Evolutionary conservation across 805 yeast genomes (phyloP).

Genomic region (Candida pini): DNA sequence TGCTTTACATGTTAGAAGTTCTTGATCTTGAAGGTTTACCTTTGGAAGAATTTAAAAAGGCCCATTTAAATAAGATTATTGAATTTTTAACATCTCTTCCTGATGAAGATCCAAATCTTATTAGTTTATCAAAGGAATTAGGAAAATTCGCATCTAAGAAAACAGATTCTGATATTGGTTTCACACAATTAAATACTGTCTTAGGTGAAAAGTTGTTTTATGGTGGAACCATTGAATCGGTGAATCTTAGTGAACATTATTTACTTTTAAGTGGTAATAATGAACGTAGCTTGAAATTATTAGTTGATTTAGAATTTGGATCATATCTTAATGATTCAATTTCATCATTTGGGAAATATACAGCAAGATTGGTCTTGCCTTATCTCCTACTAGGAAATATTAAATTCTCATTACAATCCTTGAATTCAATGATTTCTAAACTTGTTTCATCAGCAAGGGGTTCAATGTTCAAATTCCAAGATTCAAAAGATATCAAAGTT

Average conservation of each 20-base stretch:
- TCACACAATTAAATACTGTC: conserved; percentile 65
- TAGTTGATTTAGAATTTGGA: conserved; percentile 31
- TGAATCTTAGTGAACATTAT: conserved; percentile 24
- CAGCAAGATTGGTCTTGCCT: conserved; percentile 62
- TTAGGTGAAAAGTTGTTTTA: conserved; percentile 61
- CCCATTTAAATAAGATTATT: conserved; percentile 32
- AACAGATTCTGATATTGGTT: conserved; percentile 57
- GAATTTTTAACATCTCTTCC: conserved; percentile 38
- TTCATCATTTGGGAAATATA: conserved; percentile 17
- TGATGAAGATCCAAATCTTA: conserved; percentile 53
- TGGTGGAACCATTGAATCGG: conserved; percentile 21
- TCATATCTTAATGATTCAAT: conserved; percentile 28
- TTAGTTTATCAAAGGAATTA: conserved; percentile 61
- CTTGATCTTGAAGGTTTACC: conserved; percentile 44
- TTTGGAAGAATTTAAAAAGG: conserved; percentile 17
- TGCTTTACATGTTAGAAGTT: conserved; percentile 65
- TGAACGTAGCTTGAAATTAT: conserved; percentile 17
- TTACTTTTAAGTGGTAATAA: conserved; percentile 21
- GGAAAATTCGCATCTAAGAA: conserved; percentile 58
- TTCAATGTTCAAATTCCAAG: conserved; percentile 11
- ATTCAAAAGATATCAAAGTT: conserved; percentile 21
- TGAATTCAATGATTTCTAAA: conserved; percentile 30
- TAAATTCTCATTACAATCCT: conserved; percentile 47
- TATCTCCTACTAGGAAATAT: conserved; percentile 65
- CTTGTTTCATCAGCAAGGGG: conserved; percentile 21